phyloP scores from a whole-genome alignment of 2,329 filamentous ascomycete species.

The Sarocladiaceae sp. region DNA sequence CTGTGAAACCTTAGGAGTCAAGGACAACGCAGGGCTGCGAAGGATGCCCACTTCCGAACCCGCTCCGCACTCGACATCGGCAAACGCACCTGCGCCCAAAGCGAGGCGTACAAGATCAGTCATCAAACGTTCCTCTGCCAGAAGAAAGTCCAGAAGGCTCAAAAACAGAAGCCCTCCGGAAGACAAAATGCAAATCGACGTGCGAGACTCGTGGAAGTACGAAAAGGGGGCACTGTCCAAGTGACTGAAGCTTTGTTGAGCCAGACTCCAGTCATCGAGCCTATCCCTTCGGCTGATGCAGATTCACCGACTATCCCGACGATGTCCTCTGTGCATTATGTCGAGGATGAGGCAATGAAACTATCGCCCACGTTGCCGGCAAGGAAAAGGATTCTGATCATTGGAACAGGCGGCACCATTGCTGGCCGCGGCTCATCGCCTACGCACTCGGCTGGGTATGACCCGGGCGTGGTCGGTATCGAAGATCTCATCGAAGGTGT shows the following conservation, averaged over 20 bases:
- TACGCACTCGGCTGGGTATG: not conserved
- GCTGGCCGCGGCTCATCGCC: constrained; percentile 32
- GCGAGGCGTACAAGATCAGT: not conserved
- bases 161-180: not conserved
- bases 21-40: constrained; percentile 2
- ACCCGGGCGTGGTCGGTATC: constrained; percentile 41
- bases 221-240: not conserved
- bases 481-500: constrained; percentile 49
- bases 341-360: not conserved
- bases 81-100: not conserved
- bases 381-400: constrained; percentile 46
- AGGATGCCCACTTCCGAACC: constrained; percentile 1
- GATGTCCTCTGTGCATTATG: not conserved
- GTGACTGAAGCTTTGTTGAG: not conserved
- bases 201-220: not conserved
- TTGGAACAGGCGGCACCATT: constrained; percentile 56
- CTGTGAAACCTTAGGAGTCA: constrained; percentile 5
- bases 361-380: no score
- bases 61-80: not conserved
- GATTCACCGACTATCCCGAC: not conserved
- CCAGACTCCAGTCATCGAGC: not conserved
- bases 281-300: not conserved
- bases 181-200: constrained; percentile 2
- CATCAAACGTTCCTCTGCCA: not conserved
- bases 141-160: not conserved